Evolutionary conservation across 495 filamentous ascomycete genomes (phyloP).

Genomic region (Penicillium tannophilum): DNA sequence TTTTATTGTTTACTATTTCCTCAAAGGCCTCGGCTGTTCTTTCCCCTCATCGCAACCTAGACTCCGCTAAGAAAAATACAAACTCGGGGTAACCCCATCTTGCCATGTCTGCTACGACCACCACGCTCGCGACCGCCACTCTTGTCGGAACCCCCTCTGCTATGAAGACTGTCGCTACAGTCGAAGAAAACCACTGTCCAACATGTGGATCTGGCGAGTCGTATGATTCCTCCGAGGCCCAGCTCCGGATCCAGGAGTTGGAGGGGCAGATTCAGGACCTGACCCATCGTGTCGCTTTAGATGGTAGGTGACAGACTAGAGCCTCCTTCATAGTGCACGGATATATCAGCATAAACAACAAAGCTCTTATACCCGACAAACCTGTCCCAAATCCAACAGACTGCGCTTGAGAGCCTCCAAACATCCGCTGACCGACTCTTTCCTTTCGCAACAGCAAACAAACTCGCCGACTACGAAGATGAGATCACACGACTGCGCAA

Average conservation of each 20-base stretch:
- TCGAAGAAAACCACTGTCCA: constrained; percentile 43
- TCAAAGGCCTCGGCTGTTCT: too few relatives aligned
- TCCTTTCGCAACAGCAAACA: constrained; percentile 54
- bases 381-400: neutral
- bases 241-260: constrained; percentile 74
- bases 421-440: constrained; percentile 13
- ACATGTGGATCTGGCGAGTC: constrained; percentile 47
- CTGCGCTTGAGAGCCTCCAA: neutral
- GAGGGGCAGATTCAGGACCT: constrained; percentile 74
- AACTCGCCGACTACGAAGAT: constrained; percentile 94
- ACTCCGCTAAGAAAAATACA: constrained; percentile 1
- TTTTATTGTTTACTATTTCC: neutral
- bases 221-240: constrained; percentile 50
- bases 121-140: constrained; percentile 37
- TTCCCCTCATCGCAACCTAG: neutral
- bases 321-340: neutral
- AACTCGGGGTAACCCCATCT: constrained; percentile 28
- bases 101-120: constrained; percentile 36
- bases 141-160: constrained; percentile 37
- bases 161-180: constrained; percentile 32
- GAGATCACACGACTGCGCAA: constrained; percentile 69
- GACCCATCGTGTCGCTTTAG: constrained; percentile 74
- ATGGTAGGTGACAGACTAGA: constrained; percentile 55
- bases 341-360: neutral
- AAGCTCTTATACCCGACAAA: neutral